Evolutionary conservation across 139 green algal genomes (phyloP).

Genomic region (Mychonastes homosphaera): DNA sequence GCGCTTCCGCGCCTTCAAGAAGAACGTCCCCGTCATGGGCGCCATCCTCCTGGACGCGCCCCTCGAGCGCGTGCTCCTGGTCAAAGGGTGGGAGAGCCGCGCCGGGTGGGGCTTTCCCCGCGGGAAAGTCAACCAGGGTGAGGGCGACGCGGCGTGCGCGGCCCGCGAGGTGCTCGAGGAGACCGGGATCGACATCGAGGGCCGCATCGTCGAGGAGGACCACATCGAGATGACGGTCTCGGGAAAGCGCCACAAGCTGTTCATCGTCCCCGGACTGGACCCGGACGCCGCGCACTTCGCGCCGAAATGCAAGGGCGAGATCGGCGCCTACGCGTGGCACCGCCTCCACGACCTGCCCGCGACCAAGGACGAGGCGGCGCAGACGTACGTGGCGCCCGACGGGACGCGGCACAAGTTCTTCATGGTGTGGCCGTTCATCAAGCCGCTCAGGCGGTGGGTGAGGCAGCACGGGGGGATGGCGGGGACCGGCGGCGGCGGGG

Average conservation of each 20-base stretch:
- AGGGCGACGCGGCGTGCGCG: conserved; percentile 71
- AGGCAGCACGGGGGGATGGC: conserved; percentile 16
- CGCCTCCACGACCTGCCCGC: conserved; percentile 46
- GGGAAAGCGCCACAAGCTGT: conserved; percentile 56
- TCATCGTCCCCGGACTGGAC: conserved; percentile 57
- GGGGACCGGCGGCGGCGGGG: no score
- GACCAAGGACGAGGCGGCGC: conserved; percentile 36
- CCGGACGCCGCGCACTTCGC: conserved; percentile 51
- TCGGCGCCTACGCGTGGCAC: conserved; percentile 73
- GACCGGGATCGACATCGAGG: conserved; percentile 56
- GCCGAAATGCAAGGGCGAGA: conserved; percentile 51
- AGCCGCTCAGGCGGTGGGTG: conserved; percentile 47
- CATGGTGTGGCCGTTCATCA: conserved; percentile 62
- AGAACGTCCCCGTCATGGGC: conserved; percentile 65
- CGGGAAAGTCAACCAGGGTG: conserved; percentile 80
- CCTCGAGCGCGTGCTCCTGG: conserved; percentile 74
- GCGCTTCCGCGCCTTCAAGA: conserved; percentile 81
- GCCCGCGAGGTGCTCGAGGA: conserved; percentile 79
- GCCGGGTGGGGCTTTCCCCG: conserved; percentile 86
- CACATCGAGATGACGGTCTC: conserved; percentile 48
- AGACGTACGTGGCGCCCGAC: conserved; percentile 50
- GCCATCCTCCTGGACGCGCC: conserved; percentile 75
- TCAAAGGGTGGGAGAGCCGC: conserved; percentile 63
- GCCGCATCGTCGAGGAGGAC: conserved; percentile 34
- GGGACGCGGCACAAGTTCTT: conserved; percentile 68